phyloP scores from a whole-genome alignment of 108 stramenopile species.

The Nannochloropsis gaditana region DNA sequence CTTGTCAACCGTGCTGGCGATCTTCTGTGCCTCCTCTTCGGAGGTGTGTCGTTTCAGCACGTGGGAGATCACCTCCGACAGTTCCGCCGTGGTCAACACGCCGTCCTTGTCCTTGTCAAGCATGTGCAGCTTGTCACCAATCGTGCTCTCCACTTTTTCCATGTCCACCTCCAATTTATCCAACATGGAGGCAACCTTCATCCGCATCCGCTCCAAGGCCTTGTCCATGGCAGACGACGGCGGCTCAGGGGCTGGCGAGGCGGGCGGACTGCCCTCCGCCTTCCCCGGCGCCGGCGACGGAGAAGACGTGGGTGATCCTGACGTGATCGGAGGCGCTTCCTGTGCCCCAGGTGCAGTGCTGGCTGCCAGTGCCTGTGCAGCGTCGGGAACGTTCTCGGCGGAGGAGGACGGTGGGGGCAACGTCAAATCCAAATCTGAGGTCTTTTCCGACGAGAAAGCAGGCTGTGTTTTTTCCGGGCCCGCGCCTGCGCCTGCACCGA shows the following conservation, averaged over 20 bases:
- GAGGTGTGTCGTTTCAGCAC: slow-evolving; percentile 58
- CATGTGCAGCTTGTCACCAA: slow-evolving; percentile 90
- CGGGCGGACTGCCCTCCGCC: slow-evolving; percentile 18
- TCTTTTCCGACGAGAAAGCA: not conserved
- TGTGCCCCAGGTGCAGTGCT: not conserved
- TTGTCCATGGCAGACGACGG: slow-evolving; percentile 35
- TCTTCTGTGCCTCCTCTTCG: not conserved
- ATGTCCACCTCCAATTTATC: slow-evolving; percentile 82
- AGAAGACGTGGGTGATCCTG: not conserved
- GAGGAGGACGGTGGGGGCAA: not conserved
- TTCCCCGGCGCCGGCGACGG: no score
- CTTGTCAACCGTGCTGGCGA: not conserved
- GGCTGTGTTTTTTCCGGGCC: not conserved
- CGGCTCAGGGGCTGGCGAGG: not conserved
- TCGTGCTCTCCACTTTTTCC: slow-evolving; percentile 70
- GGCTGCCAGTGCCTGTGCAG: not conserved
- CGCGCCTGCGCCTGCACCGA: not conserved
- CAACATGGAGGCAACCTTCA: slow-evolving; percentile 78
- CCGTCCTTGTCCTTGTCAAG: slow-evolving; percentile 94
- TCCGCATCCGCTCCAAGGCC: slow-evolving; percentile 59
- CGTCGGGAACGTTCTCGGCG: not conserved
- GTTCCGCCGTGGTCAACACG: slow-evolving; percentile 70
- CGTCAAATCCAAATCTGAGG: not conserved
- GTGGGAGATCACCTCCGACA: slow-evolving; percentile 65
- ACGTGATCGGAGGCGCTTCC: not conserved